Evolutionary conservation across 176 grass and related monocot species (phyloP), one percentile per base, ranked within the genome.

Genomic region (Musa schizocarpa): DNA sequence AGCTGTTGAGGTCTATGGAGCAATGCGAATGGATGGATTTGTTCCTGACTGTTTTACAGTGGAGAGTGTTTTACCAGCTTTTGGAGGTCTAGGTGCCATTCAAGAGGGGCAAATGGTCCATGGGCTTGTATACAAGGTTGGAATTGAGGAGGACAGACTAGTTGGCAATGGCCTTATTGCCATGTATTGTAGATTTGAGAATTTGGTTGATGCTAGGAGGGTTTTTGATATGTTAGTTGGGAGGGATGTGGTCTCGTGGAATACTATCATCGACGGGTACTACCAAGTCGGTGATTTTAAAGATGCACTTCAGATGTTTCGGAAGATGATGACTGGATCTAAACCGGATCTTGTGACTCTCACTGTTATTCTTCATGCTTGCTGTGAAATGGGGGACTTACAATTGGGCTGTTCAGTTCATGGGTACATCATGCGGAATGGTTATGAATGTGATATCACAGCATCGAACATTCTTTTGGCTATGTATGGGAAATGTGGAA

Each of bases 191-290:
- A 74, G 52, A 6, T 25, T 74, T 54, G 52, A 56, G 71, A 74
- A 55, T 74, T 74, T 74, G 52, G 25, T 13, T 26, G 11, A 55
- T 56, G 71, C 71, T 26, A 53, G 71, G 52, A 74, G 23, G 52
- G 51, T 27, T 56, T 74, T 74, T 56, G 71, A 54, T 26, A 74
- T 9, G 14, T 25, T 74, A 22, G 51, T 29, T 2, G 22, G 13
- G 17, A 74, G 71, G 13, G 71, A 55, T 54, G 11, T 51, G 13
- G 5, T 74, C 52, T 68, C 65, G 13, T 55, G 52, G 71, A 74
- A 74, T 74, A 74, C 22, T 8, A 74, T 74, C n/a, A 74, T 74
- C 13, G 71, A 74, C 29, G 71, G 71, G 6, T 74, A 55, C 55
- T 55, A 56, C 52, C 48, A 27, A 12, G 4, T 51, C 2, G 43